Base-by-base conservation (phyloP, 306 rosid species). In the Pyrus betulifolia region DNA sequence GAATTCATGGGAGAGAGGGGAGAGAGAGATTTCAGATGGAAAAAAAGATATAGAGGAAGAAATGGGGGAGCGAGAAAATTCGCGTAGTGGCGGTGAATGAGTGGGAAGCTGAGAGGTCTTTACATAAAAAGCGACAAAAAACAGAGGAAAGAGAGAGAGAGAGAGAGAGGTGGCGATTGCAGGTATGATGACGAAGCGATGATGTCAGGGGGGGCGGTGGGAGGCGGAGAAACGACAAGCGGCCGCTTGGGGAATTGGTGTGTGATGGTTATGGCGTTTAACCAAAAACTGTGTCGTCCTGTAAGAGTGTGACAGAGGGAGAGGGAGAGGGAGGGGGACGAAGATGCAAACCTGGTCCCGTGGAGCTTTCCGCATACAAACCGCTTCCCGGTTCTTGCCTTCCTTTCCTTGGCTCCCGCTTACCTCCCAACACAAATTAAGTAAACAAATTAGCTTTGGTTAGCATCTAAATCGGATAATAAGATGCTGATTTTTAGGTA, bases 21-120 rank as follows among this genome's bases (percentile, higher is more conserved):
- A 59, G 67, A 72, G 58, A 23, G 71, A 67, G 59, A 33, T 54
- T 40, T 49, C 55, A 33, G 44, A 46, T 35, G 64, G 60, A 40
- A 38, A 31, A 76, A 76, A 33, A 5, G 11, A n/a, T 7, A 58
- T 42, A 6, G 5, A 31, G 15, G 30, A 21, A 11, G 58, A 65
- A 65, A 76, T 40, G 55, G n/a, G 60, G 54, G 54, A 5, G 60
- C 21, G 38, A 30, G 58, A 64, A 51, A 33, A 23, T 62, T 62
- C 73, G 76, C 10, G 21, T 27, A 75, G 74, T 69, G 74, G 76
- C 69, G 35, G n/a, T 38, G 72, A 28, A 21, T 11, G 70, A 42
- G 52, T 33, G 75, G 75, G n/a, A 69, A 30, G 79, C 5, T 18
- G 13, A 60, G 75, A 67, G 40, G 54, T 45, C 7, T 45, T 77